Base-by-base conservation (phyloP, 2,329 filamentous ascomycete species). In the Fusarium foetens region DNA sequence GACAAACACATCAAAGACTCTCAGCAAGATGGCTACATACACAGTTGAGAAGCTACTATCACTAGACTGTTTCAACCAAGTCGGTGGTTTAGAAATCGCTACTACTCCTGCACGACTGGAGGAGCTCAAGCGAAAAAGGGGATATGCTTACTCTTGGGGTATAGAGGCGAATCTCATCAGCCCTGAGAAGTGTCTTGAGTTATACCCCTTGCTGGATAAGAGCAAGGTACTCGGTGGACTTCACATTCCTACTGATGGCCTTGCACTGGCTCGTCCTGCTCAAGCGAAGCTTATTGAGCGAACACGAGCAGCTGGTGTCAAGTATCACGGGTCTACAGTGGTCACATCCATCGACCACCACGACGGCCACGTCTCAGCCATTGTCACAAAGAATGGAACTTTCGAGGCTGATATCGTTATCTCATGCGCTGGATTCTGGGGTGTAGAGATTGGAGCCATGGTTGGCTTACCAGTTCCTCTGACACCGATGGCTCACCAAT, bases 371-470 rank as follows among this genome's bases (percentile, higher is more conserved):
- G 88, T 90, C 17, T 90, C 88, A 1, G 89, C 89, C 4, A 89
- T 91, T 0, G 80, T 70, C 3, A 90, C 88, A 1, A 80, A 82
- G 3, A 79, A 79, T 8, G 85, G 85, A 27, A 84, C 76, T 1
- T 82, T 91, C 25, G 81, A 86, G 0, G 89, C 89, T 1, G 89
- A 91, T 60, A 87, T 91, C 29, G 83, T 91, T 55, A 79, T 91
- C 41, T 91, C 88, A 4, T 91, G 89, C 68, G 89, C 88, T 11
- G 89, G 89, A 0, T 90, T 91, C 78, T 91, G 89, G 89, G 89
- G 89, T 16, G 89, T 91, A 12, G 89, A 91, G 75, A 82, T 91
- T 11, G 89, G 89, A 27, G 86, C 85, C 10, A 89, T 91, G 89
- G 84, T 87, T 45, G 89, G 85, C 8, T 73, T 90, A 17, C 80